A percentile compares a stretch with the other conserved stretches of the same genome.
phyloP scores from a whole-genome alignment of 208 protist species.

The Cochliopodium minus region DNA sequence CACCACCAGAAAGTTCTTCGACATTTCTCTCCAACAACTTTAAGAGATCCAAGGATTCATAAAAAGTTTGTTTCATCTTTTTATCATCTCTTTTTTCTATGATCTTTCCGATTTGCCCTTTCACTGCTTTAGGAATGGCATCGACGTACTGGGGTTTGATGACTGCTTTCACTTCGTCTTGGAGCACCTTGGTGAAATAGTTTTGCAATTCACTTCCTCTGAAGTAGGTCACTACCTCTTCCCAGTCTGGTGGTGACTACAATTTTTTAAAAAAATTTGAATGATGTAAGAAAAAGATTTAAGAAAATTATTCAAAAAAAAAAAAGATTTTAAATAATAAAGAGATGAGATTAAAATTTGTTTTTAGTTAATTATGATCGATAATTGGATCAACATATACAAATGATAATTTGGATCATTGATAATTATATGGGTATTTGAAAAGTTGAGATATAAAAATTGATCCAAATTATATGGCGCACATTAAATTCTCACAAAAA shows the following conservation, averaged over 20 bases:
- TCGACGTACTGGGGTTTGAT: slow-evolving; percentile 99
- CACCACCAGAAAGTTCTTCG: slow-evolving; percentile 91
- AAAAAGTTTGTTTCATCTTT: slow-evolving; percentile 30
- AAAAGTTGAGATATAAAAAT: no score
- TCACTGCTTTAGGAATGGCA: slow-evolving; percentile 85
- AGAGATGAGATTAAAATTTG: slow-evolving; percentile 7
- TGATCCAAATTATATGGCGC: no score
- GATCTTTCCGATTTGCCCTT: slow-evolving; percentile 73
- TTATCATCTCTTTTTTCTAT: slow-evolving; percentile 68
- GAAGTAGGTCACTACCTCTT: slow-evolving; percentile 94
- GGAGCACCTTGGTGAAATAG: slow-evolving; percentile 90
- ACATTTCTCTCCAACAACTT: slow-evolving; percentile 75
- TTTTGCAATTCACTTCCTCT: slow-evolving; percentile 95
- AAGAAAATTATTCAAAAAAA: no score
- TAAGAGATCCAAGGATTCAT: slow-evolving; percentile 68
- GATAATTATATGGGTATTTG: no score
- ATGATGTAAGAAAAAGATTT: slow-evolving; percentile 4
- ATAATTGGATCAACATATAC: no score
- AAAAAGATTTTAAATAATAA: slow-evolving; percentile 10
- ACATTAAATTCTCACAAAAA: no score
- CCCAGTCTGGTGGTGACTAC: slow-evolving; percentile 85
- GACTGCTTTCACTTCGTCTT: slow-evolving; percentile 88
- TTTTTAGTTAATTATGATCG: background rate
- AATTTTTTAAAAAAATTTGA: no score
- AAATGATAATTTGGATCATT: no score